phyloP scores from a whole-genome alignment of 306 rosid genomes.

The Dalbergia cultrata region DNA sequence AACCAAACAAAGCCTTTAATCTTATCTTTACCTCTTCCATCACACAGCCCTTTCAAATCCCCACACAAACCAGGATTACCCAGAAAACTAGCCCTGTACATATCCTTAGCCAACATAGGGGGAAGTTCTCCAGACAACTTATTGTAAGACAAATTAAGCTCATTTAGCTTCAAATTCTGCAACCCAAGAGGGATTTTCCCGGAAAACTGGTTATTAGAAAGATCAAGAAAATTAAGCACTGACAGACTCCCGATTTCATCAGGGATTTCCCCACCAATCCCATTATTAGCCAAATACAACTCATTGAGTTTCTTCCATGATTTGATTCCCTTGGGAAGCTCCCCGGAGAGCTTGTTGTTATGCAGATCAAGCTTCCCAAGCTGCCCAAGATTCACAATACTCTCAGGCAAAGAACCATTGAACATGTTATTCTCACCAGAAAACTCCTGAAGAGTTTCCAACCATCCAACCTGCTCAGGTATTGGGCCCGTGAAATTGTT shows the following conservation, averaged over 20 bases:
- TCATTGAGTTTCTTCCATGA: conserved; percentile 76
- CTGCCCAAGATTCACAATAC: conserved; percentile 63
- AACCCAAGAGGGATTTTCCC: conserved; percentile 73
- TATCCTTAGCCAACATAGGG: conserved; percentile 65
- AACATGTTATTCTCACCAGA: conserved; percentile 63
- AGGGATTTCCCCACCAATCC: conserved; percentile 75
- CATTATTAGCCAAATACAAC: conserved; percentile 75
- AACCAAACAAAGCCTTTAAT: conserved; percentile 63
- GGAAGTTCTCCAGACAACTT: conserved; percentile 77
- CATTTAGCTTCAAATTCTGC: conserved; percentile 81
- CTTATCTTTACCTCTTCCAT: conserved; percentile 47
- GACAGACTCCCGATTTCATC: conserved; percentile 66
- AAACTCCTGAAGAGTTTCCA: conserved; percentile 67
- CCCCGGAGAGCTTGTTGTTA: conserved; percentile 69
- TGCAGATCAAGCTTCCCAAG: conserved; percentile 83
- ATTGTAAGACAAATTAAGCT: conserved; percentile 79
- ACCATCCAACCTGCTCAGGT: conserved; percentile 79
- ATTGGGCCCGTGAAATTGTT: conserved; percentile 75
- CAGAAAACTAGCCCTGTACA: conserved; percentile 74
- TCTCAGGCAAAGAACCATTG: conserved; percentile 65
- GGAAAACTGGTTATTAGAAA: conserved; percentile 69
- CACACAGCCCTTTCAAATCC: conserved; percentile 65
- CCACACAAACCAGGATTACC: conserved; percentile 88
- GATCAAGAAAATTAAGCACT: conserved; percentile 83
- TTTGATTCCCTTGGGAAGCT: conserved; percentile 59